phyloP scores from a whole-genome alignment of 176 grass and related monocot species.

The Bothriochloa decipiens region DNA sequence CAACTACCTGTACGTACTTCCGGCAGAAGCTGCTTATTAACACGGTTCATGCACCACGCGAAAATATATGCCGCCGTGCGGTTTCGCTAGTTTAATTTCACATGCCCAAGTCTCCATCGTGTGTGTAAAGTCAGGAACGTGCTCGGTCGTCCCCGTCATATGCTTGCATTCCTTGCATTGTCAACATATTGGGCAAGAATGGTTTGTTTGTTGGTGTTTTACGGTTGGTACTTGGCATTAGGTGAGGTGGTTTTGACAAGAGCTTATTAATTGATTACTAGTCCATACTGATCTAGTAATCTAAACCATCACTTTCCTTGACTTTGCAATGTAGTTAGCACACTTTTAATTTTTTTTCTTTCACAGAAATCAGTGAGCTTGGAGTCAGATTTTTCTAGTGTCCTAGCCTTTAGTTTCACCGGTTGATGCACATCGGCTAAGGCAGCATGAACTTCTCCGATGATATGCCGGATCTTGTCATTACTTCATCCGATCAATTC shows the following conservation, averaged over 20 bases:
- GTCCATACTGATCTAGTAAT: not conserved
- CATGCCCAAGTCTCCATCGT: not conserved
- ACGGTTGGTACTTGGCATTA: not conserved
- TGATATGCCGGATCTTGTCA: too few relatives aligned
- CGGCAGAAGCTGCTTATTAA: not conserved
- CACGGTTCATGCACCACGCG: not conserved
- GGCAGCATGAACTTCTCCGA: too few relatives aligned
- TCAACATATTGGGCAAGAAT: constrained; percentile 45
- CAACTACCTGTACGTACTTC: not conserved
- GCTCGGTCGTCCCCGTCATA: not conserved
- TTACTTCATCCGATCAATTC: too few relatives aligned
- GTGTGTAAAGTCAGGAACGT: constrained; percentile 31
- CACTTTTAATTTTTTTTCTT: not conserved
- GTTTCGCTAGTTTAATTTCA: not conserved
- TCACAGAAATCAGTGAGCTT: not conserved
- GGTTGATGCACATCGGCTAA: too few relatives aligned
- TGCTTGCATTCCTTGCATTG: not conserved
- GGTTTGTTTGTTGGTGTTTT: not conserved
- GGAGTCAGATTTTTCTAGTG: too few relatives aligned
- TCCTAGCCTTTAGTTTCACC: too few relatives aligned
- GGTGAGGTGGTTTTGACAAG: constrained; percentile 41
- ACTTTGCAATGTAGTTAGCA: not conserved
- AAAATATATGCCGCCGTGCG: not conserved
- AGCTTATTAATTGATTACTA: not conserved
- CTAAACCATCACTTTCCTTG: not conserved